Evolutionary conservation across 805 yeast species (phyloP).

Genomic region (Peterozyma xylosa): DNA sequence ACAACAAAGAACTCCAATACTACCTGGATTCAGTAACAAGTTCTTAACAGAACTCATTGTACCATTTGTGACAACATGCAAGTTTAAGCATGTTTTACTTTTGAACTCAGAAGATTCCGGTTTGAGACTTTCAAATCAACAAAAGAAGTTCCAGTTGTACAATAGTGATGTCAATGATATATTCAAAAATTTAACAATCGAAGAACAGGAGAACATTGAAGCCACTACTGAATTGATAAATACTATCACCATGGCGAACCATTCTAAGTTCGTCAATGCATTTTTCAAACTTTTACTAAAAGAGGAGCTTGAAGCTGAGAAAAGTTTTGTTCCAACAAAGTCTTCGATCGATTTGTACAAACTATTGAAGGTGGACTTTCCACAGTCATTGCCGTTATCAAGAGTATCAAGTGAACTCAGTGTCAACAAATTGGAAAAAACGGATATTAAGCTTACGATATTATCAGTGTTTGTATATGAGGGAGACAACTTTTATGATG

Average conservation of each 20-base stretch:
- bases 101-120: conserved; percentile 74
- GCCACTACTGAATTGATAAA: conserved; percentile 6
- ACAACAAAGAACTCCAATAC: conserved; percentile 78
- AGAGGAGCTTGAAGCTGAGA: neutral
- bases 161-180: conserved; percentile 15
- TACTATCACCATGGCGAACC: conserved; percentile 2
- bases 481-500: conserved; percentile 82
- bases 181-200: conserved; percentile 12
- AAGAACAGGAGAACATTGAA: conserved; percentile 7
- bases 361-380: conserved; percentile 9
- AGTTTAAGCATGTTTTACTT: conserved; percentile 41
- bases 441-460: neutral
- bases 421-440: neutral
- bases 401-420: neutral
- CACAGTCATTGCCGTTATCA: conserved; percentile 11
- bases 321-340: neutral
- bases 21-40: conserved; percentile 49
- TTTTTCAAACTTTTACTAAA: conserved; percentile 2
- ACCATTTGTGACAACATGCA: conserved; percentile 35
- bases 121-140: conserved; percentile 14
- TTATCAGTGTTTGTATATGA: conserved; percentile 61
- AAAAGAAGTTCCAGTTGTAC: conserved; percentile 15
- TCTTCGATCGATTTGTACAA: conserved; percentile 5
- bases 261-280: conserved; percentile 2
- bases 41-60: conserved; percentile 45